Conservation (phyloP, 2,329 filamentous ascomycete genomes). For the Aspergillus aculeatus region DNA sequence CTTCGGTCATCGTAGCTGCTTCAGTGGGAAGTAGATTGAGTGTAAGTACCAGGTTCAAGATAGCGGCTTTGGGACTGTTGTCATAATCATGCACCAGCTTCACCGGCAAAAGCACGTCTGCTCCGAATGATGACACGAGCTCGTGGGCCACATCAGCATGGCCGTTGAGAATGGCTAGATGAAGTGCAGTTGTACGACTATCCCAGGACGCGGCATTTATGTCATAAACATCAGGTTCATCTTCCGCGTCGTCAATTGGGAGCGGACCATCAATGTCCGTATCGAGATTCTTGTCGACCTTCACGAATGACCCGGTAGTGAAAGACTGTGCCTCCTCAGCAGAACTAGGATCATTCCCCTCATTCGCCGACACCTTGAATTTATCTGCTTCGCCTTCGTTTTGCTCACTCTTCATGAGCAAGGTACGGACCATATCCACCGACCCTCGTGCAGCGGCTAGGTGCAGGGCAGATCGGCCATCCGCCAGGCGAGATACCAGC, state of each 20-base stretch:
- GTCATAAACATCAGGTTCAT: slow-evolving; percentile 77
- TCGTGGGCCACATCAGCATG: slow-evolving; percentile 67
- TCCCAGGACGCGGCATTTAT: slow-evolving; percentile 81
- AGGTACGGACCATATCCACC: slow-evolving; percentile 65
- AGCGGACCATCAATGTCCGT: slow-evolving; percentile 41
- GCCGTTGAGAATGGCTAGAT: slow-evolving; percentile 74
- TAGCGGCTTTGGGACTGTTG: slow-evolving; percentile 56
- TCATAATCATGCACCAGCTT: slow-evolving; percentile 55
- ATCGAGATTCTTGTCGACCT: slow-evolving; percentile 46
- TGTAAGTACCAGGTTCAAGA: slow-evolving; percentile 69
- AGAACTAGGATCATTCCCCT: slow-evolving; percentile 26
- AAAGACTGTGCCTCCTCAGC: slow-evolving; percentile 49
- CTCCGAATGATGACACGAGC: slow-evolving; percentile 71
- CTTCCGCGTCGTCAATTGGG: slow-evolving; percentile 55
- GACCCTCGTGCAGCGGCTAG: slow-evolving; percentile 71
- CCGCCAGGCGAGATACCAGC: slow-evolving; percentile 70
- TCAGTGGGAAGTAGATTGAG: slow-evolving; percentile 62
- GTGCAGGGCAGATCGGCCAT: slow-evolving; percentile 80
- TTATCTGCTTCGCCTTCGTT: slow-evolving; percentile 51
- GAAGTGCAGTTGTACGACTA: slow-evolving; percentile 68
- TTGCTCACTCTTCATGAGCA: slow-evolving; percentile 70
- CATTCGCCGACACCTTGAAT: background rate
- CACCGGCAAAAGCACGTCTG: slow-evolving; percentile 72
- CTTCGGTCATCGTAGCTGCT: slow-evolving; percentile 63
- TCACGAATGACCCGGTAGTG: slow-evolving; percentile 72